Evolutionary conservation across 164 flowering plant species (phyloP), one percentile per base, ranked within the genome.

Genomic region (Platanus orientalis): DNA sequence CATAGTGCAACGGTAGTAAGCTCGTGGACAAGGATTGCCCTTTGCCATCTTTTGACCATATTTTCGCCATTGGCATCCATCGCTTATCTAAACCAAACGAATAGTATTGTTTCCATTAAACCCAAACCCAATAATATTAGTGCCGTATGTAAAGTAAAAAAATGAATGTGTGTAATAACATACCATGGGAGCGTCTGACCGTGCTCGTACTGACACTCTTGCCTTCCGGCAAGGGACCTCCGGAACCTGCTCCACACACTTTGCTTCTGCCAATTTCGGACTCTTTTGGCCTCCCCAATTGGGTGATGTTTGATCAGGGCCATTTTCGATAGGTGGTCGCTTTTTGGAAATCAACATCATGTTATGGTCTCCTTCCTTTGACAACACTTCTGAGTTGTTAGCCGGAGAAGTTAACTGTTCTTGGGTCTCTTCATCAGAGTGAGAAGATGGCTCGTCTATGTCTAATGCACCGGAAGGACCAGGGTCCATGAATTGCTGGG

Each of bases 11-110:
- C 89, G 84, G 42, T 82, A 84, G 70, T 82, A 84, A 51, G 84
- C 89, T 3, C 84, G 82, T 1, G 89, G 89, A 61, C 86, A 80
- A 30, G 89, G 89, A 56, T 84, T 84, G 2, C 89, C 89, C 69
- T 82, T 84, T 7, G 83, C 89, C 80, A 83, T 78, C 73, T 83
- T 83, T 63, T 81, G 88, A 23, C 85, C 88, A 69, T 83, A 81
- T 53, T 84, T 84, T 62, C 86, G 57, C 89, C 89, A 84, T 63
- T 84, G 86, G 44, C 86, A 84, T 63, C 89, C 89, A 65, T 84
- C 89, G 25, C 72, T 80, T n/a, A 84, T 81, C 88, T 84, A 73
- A 58, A 44, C n/a, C n/a, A n/a, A n/a, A n/a, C n/a, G n/a, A n/a
- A n/a, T n/a, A n/a, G n/a, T n/a, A n/a, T n/a, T n/a, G n/a, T n/a